Evolutionary conservation across 495 filamentous ascomycete species (phyloP).

Genomic region (Sordaria brevicollis): DNA sequence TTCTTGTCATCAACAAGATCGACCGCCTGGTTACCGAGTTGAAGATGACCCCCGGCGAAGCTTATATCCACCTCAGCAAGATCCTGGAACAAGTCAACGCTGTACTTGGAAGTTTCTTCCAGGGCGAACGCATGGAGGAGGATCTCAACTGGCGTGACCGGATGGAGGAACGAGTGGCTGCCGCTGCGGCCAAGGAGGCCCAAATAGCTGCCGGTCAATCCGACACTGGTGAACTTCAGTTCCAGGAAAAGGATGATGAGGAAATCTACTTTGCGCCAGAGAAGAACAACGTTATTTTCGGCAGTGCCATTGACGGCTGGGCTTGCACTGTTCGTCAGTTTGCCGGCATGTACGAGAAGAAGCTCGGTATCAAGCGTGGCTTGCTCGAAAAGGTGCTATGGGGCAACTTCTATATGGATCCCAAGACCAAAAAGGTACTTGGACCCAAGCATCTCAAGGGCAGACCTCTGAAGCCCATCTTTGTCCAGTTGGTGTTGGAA

Average conservation of each 20-base stretch:
- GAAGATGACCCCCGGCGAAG: conserved; percentile 82
- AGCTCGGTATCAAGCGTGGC: conserved; percentile 87
- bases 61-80: conserved; percentile 81
- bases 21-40: conserved; percentile 88
- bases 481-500: conserved; percentile 92
- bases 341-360: conserved; percentile 88
- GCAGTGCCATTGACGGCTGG: conserved; percentile 96
- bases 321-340: conserved; percentile 95
- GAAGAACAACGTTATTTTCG: conserved; percentile 98
- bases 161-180: conserved; percentile 73
- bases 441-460: conserved; percentile 90
- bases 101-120: conserved; percentile 93
- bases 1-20: conserved; percentile 97
- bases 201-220: conserved; percentile 37
- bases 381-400: conserved; percentile 90
- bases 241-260: conserved; percentile 89
- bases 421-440: conserved; percentile 90
- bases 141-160: conserved; percentile 92
- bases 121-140: conserved; percentile 97
- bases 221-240: conserved; percentile 52
- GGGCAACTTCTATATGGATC: conserved; percentile 95
- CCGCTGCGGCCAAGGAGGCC: conserved; percentile 38
- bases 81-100: conserved; percentile 94
- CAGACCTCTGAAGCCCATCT: conserved; percentile 85
- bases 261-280: conserved; percentile 97